Base-by-base conservation (phyloP, 352 stramenopile genomes). In the Phytopythium mirpurense region DNA sequence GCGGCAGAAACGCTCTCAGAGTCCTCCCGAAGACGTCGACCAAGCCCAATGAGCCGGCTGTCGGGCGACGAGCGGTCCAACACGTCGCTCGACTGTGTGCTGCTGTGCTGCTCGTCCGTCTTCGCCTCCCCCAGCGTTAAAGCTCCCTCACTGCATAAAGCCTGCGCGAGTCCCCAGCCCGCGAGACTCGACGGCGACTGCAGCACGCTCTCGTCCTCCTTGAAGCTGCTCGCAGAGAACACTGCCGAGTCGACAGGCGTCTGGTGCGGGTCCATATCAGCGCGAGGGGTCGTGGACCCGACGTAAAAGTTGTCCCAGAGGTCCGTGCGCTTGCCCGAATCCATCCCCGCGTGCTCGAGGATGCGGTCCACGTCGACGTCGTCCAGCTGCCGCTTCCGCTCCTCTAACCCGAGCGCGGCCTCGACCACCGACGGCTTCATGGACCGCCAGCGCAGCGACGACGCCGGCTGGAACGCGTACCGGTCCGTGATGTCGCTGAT, bases 241-340 rank as follows among this genome's bases (percentile, higher is more conserved):
- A 34, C 31, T 12, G 12, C 29, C 19, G 46, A n/a, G n/a, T 19
- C 32, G n/a, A 42, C 32, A 5, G 23, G 31, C 3, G 3, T n/a
- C 18, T 35, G 2, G 10, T n/a, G 21, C 19, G 27, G 27, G 7
- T 27, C 26, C 3, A 29, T 6, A 5, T 52, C 60, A 11, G 54
- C 47, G 26, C 43, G 37, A 26, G 64, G 41, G 26, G 57, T 53
- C 51, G 66, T 78, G 9, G 58, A 60, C 5, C 63, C 58, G 15
- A 71, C 63, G 51, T 73, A 57, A 29, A 77, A 67, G 53, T 75
- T 59, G 37, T 77, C 60, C 72, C 72, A 82, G 5, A 72, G 19
- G 7, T 61, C 60, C 24, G 74, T 68, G 23, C 41, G 34, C 16
- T 68, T 54, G 26, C 41, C 51, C n/a, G 31, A 37, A 19, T 69